Evolutionary conservation across 164 flowering plant species (phyloP), one percentile per base, ranked within the genome.

Genomic region (Umbellularia californica): DNA sequence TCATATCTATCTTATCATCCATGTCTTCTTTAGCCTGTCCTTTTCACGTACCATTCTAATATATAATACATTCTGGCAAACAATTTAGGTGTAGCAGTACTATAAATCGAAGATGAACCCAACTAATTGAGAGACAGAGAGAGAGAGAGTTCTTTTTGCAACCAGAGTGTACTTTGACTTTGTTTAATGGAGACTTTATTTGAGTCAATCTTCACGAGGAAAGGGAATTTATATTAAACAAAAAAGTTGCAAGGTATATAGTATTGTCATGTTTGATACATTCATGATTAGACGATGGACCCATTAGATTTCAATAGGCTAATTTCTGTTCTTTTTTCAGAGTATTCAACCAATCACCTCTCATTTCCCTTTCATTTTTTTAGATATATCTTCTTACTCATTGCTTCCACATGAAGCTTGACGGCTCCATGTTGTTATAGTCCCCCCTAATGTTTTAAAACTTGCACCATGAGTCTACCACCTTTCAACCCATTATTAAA

Each of bases 271-370:
- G 78, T 77, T 83, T 72, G 85, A 81, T 65, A 77, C 77, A 72
- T 77, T 79, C 75, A 86, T 86, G 84, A 82, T 82, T 78, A 75
- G 78, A 27, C 25, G 71, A 47, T 69, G 80, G 76, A 0, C 78
- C 80, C 78, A 22, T 62, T 22, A 64, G 75, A 83, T 82, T 79
- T 63, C 70, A 68, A 76, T 20, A 68, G 41, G 35, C 60, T 74
- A 52, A 72, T 75, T 65, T 65, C 47, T 17, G n/a, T 65, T 35
- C 50, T 30, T 24, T 6, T 13, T 24, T 50, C 14, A 51, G 69
- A 68, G 41, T 50, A 65, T 76, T 74, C 55, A 58, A 19, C 50
- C 58, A 33, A 71, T 80, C 70, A 72, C 62, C 70, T 27, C 27
- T 27, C 51, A 41, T 64, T 70, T 28, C 23, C 68, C 47, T 70